phyloP scores from a whole-genome alignment of 345 rosid genomes.

The Hevea brasiliensis region DNA sequence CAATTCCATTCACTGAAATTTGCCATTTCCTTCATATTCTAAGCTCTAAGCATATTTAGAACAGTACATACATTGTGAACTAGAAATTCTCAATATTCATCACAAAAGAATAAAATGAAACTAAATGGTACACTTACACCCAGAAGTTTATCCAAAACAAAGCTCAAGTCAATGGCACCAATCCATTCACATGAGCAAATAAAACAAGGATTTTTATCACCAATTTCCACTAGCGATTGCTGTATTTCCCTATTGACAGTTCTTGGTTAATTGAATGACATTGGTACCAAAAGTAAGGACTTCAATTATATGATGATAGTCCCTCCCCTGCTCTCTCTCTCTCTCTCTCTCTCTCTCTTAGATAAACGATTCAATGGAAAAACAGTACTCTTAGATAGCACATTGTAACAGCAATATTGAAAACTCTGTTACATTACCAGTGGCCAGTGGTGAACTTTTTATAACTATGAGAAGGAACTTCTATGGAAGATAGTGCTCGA shows the following conservation, averaged over 20 bases:
- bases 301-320: not conserved
- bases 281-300: slow-evolving; percentile 4
- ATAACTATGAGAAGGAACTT: slow-evolving; percentile 90
- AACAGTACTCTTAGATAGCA: no score
- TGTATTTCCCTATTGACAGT: slow-evolving; percentile 71
- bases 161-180: slow-evolving; percentile 95
- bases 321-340: no score
- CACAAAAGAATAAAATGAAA: not conserved
- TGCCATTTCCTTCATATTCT: not conserved
- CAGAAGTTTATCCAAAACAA: slow-evolving; percentile 89
- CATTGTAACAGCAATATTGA: no score
- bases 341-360: no score
- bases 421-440: not conserved
- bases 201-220: slow-evolving; percentile 85
- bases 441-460: slow-evolving; percentile 8
- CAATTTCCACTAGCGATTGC: slow-evolving; percentile 85
- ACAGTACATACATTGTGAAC: no score
- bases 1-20: slow-evolving; percentile 9
- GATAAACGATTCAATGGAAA: no score
- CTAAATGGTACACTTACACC: slow-evolving; percentile 64
- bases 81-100: not conserved
- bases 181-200: slow-evolving; percentile 92
- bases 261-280: slow-evolving; percentile 10
- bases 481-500: slow-evolving; percentile 73
- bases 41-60: not conserved